These are phyloP conservation scores for Dactylellina cionopaga DNA, from an alignment of 2,329 filamentous ascomycete species.

Conservation along the genomic window DNA sequence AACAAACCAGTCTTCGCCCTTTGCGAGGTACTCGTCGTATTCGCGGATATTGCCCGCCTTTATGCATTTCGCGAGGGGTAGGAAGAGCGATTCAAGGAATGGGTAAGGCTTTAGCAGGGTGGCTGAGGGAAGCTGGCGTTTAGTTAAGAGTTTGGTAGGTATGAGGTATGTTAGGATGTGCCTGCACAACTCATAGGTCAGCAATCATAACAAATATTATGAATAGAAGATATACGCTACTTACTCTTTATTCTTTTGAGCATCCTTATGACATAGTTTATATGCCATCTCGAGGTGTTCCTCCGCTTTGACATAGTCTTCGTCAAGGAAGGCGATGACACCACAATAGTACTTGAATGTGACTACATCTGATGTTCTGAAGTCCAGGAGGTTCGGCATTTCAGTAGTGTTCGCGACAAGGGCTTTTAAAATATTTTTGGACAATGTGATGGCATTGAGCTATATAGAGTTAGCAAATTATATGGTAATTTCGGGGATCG, in stretches of 20 bases:
- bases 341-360: constrained; percentile 97
- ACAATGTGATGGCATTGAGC: constrained; percentile 87
- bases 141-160: constrained; percentile 88
- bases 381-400: constrained; percentile 80
- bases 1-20: constrained; percentile 91
- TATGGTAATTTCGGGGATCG: background rate
- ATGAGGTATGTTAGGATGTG: constrained; percentile 96
- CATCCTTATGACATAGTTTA: constrained; percentile 78
- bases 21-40: constrained; percentile 82
- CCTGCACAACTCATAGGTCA: constrained; percentile 69
- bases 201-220: constrained; percentile 10
- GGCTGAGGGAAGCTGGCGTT: constrained; percentile 80
- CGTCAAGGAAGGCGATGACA: constrained; percentile 91
- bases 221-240: constrained; percentile 56
- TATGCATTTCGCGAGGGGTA: constrained; percentile 80
- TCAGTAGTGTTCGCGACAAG: constrained; percentile 80
- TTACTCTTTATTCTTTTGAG: constrained; percentile 81
- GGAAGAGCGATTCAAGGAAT: constrained; percentile 78
- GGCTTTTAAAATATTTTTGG: constrained; percentile 86
- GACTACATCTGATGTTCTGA: constrained; percentile 88
- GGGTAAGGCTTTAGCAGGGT: constrained; percentile 79
- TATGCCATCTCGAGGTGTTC: constrained; percentile 82
- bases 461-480: constrained; percentile 56
- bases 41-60: constrained; percentile 81
- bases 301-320: constrained; percentile 88